A percentile compares a stretch with the other conserved stretches of the same genome.
These are phyloP conservation scores for Clavaria fumosa DNA, from an alignment of 768 basidiomycete species.

Conservation along the genomic window DNA sequence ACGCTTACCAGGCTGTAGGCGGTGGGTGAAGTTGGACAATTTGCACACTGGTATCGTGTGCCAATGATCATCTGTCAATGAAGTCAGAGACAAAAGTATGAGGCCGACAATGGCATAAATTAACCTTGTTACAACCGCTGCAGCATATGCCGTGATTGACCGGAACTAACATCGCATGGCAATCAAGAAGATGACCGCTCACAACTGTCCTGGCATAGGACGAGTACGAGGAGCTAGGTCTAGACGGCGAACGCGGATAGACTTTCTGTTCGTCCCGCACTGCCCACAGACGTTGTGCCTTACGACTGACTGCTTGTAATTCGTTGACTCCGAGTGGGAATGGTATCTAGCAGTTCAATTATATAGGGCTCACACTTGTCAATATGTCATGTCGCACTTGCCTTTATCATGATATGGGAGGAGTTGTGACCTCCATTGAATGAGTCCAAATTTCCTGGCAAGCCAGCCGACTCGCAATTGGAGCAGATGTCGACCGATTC, in stretches of 20 bases:
- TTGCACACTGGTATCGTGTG: conserved; percentile 77
- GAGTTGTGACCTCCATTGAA: conserved; percentile 66
- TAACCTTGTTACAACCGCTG: conserved; percentile 42
- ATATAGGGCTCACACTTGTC: background rate
- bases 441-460: conserved; percentile 70
- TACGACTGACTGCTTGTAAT: conserved; percentile 59
- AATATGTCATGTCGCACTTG: conserved; percentile 15
- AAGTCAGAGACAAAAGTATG: background rate
- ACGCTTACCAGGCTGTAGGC: conserved; percentile 58
- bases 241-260: conserved; percentile 31
- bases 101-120: background rate
- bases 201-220: conserved; percentile 56
- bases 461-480: conserved; percentile 74
- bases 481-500: conserved; percentile 73
- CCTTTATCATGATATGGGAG: conserved; percentile 92
- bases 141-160: conserved; percentile 48
- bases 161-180: too few relatives aligned
- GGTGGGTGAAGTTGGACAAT: conserved; percentile 62
- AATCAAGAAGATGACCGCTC: too few relatives aligned
- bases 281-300: conserved; percentile 63
- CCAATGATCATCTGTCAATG: conserved; percentile 52
- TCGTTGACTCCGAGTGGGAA: conserved; percentile 62
- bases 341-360: conserved; percentile 45
- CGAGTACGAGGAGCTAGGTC: conserved; percentile 43
- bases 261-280: conserved; percentile 57